Evolutionary conservation across 352 stramenopile species (phyloP), one percentile per base, ranked within the genome.

Genomic region (Pythium brachiatum): DNA sequence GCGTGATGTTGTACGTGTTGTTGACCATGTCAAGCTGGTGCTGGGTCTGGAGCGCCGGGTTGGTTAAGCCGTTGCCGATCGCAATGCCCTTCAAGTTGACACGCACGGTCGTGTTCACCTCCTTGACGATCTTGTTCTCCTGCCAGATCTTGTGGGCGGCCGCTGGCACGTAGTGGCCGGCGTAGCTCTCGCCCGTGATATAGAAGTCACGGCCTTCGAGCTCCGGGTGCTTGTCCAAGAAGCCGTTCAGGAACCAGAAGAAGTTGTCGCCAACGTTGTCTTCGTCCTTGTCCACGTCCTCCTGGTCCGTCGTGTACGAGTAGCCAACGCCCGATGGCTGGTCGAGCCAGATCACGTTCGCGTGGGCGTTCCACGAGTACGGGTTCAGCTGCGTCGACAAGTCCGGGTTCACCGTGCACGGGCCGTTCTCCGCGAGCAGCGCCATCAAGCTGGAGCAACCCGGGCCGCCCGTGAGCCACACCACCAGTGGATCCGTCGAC

Each of bases 121-220:
- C n/a, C n/a, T n/a, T n/a, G 38, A 60, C 18, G 2, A 53, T 43
- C 32, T 57, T 58, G 63, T 95, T 92, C 57, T 79, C 63, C 36
- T 74, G 48, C 53, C 55, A 74, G 29, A 89, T 78, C n/a, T 72
- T 69, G 47, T 86, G 78, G 3, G 79, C 76, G 5, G 72, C 75
- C 43, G 64, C 74, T 25, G 80, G 83, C 0, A 89, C 76, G 60
- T 86, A 90, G 53, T 92, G 83, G 9, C 80, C 80, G 9, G 61
- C 83, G 39, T 90, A 92, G 57, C 75, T 88, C 68, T 92, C 81
- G 18, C 83, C 83, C 15, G 79, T 83, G 47, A 90, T 74, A 71
- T 82, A 92, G 34, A 90, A 83, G 25, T 79, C 70, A 4, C 77
- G 77, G 34, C 68, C 73, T 11, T 72, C 34, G n/a, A 92, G 27